These are phyloP conservation scores for Aspergillus baeticus DNA, from an alignment of 495 filamentous ascomycete species.

Conservation along the genomic window DNA sequence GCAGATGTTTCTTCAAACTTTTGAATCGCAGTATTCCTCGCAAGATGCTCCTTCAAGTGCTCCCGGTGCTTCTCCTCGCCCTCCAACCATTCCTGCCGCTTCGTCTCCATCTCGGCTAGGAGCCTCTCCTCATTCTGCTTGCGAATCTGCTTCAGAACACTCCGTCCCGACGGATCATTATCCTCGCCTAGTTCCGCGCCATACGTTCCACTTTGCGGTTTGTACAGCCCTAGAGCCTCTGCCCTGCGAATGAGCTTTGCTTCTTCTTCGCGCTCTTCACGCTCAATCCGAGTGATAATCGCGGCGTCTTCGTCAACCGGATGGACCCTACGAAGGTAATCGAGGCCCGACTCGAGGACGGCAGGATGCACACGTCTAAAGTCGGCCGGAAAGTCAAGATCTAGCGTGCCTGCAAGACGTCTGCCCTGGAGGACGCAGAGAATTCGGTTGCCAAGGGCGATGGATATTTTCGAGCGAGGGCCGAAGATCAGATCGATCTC, in stretches of 20 bases:
- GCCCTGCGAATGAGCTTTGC: slow-evolving; percentile 44
- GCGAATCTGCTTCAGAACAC: slow-evolving; percentile 49
- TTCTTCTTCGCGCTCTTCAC: slow-evolving; percentile 46
- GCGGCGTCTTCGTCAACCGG: slow-evolving; percentile 75
- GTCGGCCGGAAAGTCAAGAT: slow-evolving; percentile 46
- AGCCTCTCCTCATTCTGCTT: slow-evolving; percentile 45
- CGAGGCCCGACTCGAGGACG: slow-evolving; percentile 51
- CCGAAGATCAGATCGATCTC: slow-evolving; percentile 68
- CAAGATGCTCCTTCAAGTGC: slow-evolving; percentile 38
- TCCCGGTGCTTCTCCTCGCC: slow-evolving; percentile 40
- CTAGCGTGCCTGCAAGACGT: slow-evolving; percentile 72
- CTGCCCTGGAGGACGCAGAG: slow-evolving; percentile 70
- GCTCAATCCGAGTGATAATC: slow-evolving; percentile 60
- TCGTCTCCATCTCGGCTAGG: slow-evolving; percentile 47
- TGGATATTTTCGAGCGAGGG: slow-evolving; percentile 35
- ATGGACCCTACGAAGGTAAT: slow-evolving; percentile 65
- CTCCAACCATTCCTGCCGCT: slow-evolving; percentile 44
- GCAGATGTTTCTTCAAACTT: slow-evolving; percentile 39
- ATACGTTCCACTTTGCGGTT: slow-evolving; percentile 47
- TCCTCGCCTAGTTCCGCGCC: slow-evolving; percentile 41
- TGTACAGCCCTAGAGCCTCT: slow-evolving; percentile 48
- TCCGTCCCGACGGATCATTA: slow-evolving; percentile 41
- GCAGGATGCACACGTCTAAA: slow-evolving; percentile 38
- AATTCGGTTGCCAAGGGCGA: slow-evolving; percentile 59
- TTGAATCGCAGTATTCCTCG: slow-evolving; percentile 51